phyloP scores from a whole-genome alignment of 176 grass and related monocot genomes.

The Cymbopogon citratus region DNA sequence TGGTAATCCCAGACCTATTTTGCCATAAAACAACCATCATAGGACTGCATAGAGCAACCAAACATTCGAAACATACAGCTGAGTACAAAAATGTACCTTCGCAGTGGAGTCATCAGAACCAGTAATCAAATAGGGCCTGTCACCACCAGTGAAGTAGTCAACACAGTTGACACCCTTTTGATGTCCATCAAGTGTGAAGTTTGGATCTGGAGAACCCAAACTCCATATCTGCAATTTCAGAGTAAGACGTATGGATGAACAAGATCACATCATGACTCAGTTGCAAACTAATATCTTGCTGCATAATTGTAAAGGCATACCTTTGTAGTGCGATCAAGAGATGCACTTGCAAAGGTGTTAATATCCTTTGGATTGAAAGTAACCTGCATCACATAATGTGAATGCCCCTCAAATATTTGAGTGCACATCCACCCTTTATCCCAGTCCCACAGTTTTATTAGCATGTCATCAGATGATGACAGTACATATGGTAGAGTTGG shows the following conservation, averaged over 20 bases:
- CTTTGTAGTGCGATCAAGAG: conserved; percentile 96
- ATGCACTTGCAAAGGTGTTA: conserved; percentile 98
- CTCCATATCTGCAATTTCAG: conserved; percentile 73
- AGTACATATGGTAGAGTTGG: conserved; percentile 93
- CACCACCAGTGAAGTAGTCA: conserved; percentile 99
- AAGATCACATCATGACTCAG: conserved; percentile 13
- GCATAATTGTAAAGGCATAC: conserved; percentile 26
- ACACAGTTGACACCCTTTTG: conserved; percentile 97
- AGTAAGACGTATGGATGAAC: conserved; percentile 8
- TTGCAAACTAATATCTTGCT: conserved; percentile 19
- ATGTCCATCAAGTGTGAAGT: conserved; percentile 95
- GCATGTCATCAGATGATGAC: conserved; percentile 99
- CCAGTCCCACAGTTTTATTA: conserved; percentile 99
- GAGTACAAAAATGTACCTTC: conserved; percentile 66
- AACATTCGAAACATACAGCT: too few species aligned
- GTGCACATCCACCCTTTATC: conserved; percentile 98
- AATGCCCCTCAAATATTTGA: conserved; percentile 99
- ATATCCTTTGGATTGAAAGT: conserved; percentile 98
- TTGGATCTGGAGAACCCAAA: conserved; percentile 95
- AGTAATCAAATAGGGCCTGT: conserved; percentile 90
- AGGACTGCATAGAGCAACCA: too few species aligned
- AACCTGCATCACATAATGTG: conserved; percentile 99
- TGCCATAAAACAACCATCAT: too few species aligned
- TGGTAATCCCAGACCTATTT: conserved; percentile 99
- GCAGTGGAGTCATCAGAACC: conserved; percentile 98